Evolutionary conservation across 305 asterid genomes (phyloP).

Genomic region (Fraxinus paxiana): DNA sequence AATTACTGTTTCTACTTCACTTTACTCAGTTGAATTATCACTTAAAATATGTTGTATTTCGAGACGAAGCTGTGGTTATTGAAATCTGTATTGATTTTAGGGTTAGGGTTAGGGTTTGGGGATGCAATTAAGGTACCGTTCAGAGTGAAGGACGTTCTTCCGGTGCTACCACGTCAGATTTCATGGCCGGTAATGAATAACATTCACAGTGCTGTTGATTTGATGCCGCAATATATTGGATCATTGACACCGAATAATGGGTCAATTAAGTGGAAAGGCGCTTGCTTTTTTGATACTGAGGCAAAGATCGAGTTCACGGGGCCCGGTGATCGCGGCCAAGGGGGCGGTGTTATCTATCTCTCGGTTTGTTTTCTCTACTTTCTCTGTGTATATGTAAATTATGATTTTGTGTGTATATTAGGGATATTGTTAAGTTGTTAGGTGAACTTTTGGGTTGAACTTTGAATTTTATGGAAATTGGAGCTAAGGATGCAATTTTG

Average conservation of each 20-base stretch:
- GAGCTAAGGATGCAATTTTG: not conserved
- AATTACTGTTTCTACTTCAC: not conserved
- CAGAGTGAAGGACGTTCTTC: constrained; percentile 74
- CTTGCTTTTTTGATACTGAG: constrained; percentile 71
- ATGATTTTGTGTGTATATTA: not conserved
- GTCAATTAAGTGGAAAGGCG: constrained; percentile 79
- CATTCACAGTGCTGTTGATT: constrained; percentile 80
- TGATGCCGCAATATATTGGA: constrained; percentile 81
- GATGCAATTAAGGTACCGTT: constrained; percentile 76
- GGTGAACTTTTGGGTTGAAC: not conserved
- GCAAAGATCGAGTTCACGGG: constrained; percentile 63
- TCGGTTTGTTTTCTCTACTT: constrained; percentile 49
- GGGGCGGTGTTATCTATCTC: constrained; percentile 73
- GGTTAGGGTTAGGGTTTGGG: constrained; percentile 44
- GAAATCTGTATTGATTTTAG: constrained; percentile 34
- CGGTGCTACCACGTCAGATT: constrained; percentile 76
- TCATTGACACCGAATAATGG: constrained; percentile 82
- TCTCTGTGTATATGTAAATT: not conserved
- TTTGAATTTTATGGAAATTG: not conserved
- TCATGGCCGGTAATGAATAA: constrained; percentile 90
- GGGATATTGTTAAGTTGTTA: not conserved
- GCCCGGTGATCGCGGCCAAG: constrained; percentile 69
- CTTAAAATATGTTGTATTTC: constrained; percentile 24
- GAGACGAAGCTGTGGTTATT: constrained; percentile 33
- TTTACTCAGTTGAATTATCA: constrained; percentile 16